Percentiles rank a stretch among this genome's conserved stretches.
These are phyloP conservation scores for Mucor irregularis DNA, from an alignment of 371 early-diverging fungal genomes.

Conservation along the genomic window DNA sequence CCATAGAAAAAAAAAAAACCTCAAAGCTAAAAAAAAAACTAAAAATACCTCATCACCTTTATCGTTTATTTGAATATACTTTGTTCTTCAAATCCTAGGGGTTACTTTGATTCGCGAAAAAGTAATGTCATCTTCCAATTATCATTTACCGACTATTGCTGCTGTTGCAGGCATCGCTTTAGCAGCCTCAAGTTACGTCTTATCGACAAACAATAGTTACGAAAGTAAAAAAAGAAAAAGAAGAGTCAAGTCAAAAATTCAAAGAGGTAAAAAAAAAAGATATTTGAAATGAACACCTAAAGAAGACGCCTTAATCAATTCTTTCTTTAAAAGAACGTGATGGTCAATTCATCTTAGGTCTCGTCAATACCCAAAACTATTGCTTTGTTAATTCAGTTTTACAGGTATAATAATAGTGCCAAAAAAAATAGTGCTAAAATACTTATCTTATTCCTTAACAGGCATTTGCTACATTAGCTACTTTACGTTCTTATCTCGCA, in stretches of 20 bases:
- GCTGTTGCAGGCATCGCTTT: constrained; percentile 51
- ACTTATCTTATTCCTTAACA: constrained; percentile 13
- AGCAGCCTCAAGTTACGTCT: constrained; percentile 47
- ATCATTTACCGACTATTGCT: constrained; percentile 50
- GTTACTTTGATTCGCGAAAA: neutral
- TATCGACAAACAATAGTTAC: constrained; percentile 26
- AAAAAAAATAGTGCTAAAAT: neutral
- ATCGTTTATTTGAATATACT: no score
- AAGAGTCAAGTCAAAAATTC: constrained; percentile 42
- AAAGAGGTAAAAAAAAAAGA: constrained; percentile 25
- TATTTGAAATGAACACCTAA: neutral
- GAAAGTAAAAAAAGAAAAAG: constrained; percentile 41
- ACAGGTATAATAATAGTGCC: constrained; percentile 51
- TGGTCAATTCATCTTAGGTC: constrained; percentile 59
- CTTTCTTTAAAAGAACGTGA: constrained; percentile 38
- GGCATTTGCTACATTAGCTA: constrained; percentile 59
- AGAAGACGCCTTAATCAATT: no score
- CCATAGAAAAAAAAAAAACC: no score
- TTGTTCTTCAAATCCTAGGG: no score
- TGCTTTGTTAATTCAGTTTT: constrained; percentile 89
- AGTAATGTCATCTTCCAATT: constrained; percentile 40
- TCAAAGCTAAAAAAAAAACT: no score
- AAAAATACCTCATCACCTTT: no score
- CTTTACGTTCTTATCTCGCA: constrained; percentile 51
- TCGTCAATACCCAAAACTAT: constrained; percentile 85